Evolutionary conservation across 106 monocot species (phyloP).

Genomic region (Dendrobium nobile): DNA sequence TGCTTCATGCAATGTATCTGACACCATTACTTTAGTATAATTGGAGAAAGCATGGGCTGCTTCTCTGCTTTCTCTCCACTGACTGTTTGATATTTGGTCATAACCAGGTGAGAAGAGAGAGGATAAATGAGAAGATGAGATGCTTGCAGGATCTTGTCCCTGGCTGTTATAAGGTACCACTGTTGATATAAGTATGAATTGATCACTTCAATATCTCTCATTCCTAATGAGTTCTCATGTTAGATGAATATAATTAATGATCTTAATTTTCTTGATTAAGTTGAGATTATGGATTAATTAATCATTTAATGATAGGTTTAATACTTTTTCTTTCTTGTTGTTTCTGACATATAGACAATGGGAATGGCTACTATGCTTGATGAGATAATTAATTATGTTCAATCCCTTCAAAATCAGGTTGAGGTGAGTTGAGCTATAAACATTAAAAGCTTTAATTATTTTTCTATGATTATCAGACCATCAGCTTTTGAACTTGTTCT

Average conservation of each 20-base stretch:
- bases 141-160: conserved; percentile 54
- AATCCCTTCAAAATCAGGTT: conserved; percentile 71
- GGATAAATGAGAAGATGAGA: conserved; percentile 58
- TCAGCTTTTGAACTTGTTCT: background rate
- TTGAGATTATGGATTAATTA: background rate
- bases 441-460: no score
- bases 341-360: conserved; percentile 31
- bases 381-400: conserved; percentile 77
- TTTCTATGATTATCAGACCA: background rate
- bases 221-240: no score
- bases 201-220: no score
- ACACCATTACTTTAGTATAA: background rate
- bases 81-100: background rate
- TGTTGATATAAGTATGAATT: no score
- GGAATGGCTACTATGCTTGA: conserved; percentile 65
- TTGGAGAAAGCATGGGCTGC: background rate
- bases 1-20: background rate
- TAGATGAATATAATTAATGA: no score
- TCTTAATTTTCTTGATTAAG: background rate
- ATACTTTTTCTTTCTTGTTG: background rate
- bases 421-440: conserved; percentile 30
- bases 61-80: background rate
- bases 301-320: background rate
- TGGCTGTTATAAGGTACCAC: conserved; percentile 59
- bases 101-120: conserved; percentile 61